Percentiles rank a stretch among this genome's conserved stretches.
Evolutionary conservation across 768 basidiomycete genomes (phyloP).

Genomic region (Suillus bovinus): DNA sequence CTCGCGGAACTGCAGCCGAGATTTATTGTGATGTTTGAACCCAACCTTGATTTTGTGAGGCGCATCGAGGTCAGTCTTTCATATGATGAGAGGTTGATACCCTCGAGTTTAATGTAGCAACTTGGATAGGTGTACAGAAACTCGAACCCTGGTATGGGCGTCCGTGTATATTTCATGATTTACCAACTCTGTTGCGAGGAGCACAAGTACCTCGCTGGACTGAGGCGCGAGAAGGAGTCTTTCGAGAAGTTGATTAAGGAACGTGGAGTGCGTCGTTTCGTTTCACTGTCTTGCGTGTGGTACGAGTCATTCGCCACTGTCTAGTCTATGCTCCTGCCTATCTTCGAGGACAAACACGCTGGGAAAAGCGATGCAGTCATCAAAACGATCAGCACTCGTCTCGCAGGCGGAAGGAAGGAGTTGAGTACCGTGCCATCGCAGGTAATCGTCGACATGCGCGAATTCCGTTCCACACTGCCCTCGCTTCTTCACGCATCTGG

Average conservation of each 20-base stretch:
- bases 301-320: not conserved
- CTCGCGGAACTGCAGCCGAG: constrained; percentile 85
- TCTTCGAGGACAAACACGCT: constrained; percentile 60
- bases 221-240: constrained; percentile 90
- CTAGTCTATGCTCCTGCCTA: constrained; percentile 88
- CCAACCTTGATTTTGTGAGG: constrained; percentile 89
- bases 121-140: constrained; percentile 78
- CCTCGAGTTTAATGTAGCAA: not conserved
- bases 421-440: constrained; percentile 66
- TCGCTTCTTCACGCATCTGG: constrained; percentile 84
- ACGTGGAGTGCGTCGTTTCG: constrained; percentile 65
- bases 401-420: constrained; percentile 83
- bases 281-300: not conserved
- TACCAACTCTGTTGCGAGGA: constrained; percentile 94
- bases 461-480: constrained; percentile 91
- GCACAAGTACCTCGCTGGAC: constrained; percentile 88
- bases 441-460: constrained; percentile 97
- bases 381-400: constrained; percentile 79
- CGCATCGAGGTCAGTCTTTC: constrained; percentile 73
- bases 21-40: constrained; percentile 96
- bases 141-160: constrained; percentile 75
- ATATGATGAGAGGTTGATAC: not conserved
- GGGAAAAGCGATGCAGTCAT: constrained; percentile 57
- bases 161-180: constrained; percentile 95
- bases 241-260: constrained; percentile 94